Percentiles rank a stretch among this genome's conserved stretches.
Evolutionary conservation across 257 asterid species (phyloP).

Genomic region (Thymus mandschuricus): DNA sequence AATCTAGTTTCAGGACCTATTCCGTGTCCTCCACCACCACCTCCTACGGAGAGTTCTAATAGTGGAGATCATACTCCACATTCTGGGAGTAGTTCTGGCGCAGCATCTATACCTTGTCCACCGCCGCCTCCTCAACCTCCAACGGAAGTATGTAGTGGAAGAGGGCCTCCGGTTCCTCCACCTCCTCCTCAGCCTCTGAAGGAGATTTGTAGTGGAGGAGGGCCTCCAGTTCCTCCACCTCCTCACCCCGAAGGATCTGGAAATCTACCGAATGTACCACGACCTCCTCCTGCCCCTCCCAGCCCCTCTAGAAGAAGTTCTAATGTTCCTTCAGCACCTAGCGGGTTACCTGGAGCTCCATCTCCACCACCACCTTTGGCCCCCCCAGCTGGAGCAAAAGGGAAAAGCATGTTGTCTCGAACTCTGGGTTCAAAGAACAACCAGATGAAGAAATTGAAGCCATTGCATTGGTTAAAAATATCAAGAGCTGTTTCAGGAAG

Average conservation of each 20-base stretch:
- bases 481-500: conserved; percentile 96
- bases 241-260: conserved; percentile 38
- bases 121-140: conserved; percentile 47
- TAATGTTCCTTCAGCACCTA: conserved; percentile 61
- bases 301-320: conserved; percentile 6
- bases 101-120: conserved; percentile 31
- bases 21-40: conserved; percentile 20
- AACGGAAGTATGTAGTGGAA: conserved; percentile 33
- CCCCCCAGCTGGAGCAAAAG: conserved; percentile 66
- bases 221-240: conserved; percentile 45
- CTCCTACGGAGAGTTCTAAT: conserved; percentile 25
- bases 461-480: conserved; percentile 88
- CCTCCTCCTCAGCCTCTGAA: conserved; percentile 39
- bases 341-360: conserved; percentile 48
- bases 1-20: conserved; percentile 24
- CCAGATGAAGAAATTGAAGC: conserved; percentile 82
- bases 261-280: conserved; percentile 49
- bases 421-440: conserved; percentile 51
- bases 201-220: conserved; percentile 14
- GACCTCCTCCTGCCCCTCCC: conserved; percentile 34
- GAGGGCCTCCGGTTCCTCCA: conserved; percentile 47
- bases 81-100: conserved; percentile 28
- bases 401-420: conserved; percentile 65
- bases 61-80: conserved; percentile 32
- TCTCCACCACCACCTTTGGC: conserved; percentile 84